Evolutionary conservation across 1,284 basidiomycete species (phyloP).

Genomic region (Rhodotorula sp.): DNA sequence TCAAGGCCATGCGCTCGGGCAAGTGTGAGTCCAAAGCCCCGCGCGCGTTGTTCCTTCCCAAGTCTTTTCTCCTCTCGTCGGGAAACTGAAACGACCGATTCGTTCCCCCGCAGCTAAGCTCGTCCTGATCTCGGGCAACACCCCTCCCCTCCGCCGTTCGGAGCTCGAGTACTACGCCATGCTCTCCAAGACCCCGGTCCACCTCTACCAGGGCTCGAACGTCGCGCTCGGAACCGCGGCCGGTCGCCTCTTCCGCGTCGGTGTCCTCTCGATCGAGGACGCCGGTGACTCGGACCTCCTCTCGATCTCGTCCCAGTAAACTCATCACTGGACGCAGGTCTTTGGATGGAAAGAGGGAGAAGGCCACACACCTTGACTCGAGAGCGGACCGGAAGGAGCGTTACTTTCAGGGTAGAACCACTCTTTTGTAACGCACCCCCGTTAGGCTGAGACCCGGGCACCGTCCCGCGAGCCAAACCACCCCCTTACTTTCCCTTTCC

Average conservation of each 20-base stretch:
- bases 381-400: too few relatives aligned
- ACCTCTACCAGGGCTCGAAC: slow-evolving; percentile 62
- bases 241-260: slow-evolving; percentile 98
- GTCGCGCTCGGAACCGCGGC: slow-evolving; percentile 98
- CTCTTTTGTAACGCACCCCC: neutral
- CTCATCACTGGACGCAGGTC: neutral
- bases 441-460: slow-evolving; percentile 4
- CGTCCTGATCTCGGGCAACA: slow-evolving; percentile 98
- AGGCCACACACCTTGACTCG: neutral
- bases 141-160: slow-evolving; percentile 96
- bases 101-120: slow-evolving; percentile 75
- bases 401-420: too few relatives aligned
- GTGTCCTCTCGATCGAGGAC: slow-evolving; percentile 97
- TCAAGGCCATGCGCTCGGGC: slow-evolving; percentile 97
- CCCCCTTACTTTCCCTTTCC: neutral
- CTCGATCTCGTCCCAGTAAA: slow-evolving; percentile 34
- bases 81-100: neutral
- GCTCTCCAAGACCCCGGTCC: slow-evolving; percentile 58
- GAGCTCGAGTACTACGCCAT: slow-evolving; percentile 99
- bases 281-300: slow-evolving; percentile 94
- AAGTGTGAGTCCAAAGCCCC: slow-evolving; percentile 65
- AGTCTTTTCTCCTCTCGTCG: too few relatives aligned
- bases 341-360: neutral
- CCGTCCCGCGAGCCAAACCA: slow-evolving; percentile 1
- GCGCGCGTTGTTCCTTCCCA: too few relatives aligned